phyloP scores from a whole-genome alignment of 805 yeast species.

The Zygoascus flipseniorum region DNA sequence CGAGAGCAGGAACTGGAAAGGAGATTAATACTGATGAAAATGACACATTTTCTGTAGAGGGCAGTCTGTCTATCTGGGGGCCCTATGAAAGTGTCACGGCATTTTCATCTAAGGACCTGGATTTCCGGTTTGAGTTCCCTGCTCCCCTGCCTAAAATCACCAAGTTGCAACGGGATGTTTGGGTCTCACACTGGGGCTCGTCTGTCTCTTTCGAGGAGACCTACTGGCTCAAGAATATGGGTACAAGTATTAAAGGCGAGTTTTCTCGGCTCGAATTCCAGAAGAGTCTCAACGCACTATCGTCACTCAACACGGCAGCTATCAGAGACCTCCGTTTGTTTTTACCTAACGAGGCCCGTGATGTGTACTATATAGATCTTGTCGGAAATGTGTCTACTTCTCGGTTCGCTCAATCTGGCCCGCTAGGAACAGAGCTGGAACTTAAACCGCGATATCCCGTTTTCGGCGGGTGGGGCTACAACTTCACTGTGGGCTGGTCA shows the following conservation, averaged over 20 bases:
- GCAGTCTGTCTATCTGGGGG: constrained; percentile 41
- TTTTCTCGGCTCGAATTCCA: constrained; percentile 78
- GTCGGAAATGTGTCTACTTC: constrained; percentile 92
- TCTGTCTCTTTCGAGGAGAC: constrained; percentile 73
- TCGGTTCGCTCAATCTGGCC: constrained; percentile 23
- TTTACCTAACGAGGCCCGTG: constrained; percentile 45
- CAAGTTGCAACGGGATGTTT: constrained; percentile 59
- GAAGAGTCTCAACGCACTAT: constrained; percentile 34
- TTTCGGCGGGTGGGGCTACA: constrained; percentile 93
- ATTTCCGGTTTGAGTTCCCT: constrained; percentile 55
- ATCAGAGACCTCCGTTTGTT: constrained; percentile 52
- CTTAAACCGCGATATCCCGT: constrained; percentile 88
- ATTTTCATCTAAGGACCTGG: constrained; percentile 39
- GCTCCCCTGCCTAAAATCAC: constrained; percentile 55
- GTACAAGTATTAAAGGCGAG: constrained; percentile 48
- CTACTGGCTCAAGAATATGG: constrained; percentile 71
- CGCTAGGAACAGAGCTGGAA: constrained; percentile 36
- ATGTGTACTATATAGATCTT: constrained; percentile 73
- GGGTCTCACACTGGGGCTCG: constrained; percentile 84
- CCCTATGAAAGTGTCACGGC: constrained; percentile 43
- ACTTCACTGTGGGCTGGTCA: constrained; percentile 94
- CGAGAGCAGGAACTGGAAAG: constrained; percentile 17
- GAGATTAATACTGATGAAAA: constrained; percentile 34
- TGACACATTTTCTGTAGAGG: constrained; percentile 19
- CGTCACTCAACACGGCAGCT: constrained; percentile 44